Conservation (phyloP, 768 basidiomycete genomes). For the Coprinopsis sp. region DNA sequence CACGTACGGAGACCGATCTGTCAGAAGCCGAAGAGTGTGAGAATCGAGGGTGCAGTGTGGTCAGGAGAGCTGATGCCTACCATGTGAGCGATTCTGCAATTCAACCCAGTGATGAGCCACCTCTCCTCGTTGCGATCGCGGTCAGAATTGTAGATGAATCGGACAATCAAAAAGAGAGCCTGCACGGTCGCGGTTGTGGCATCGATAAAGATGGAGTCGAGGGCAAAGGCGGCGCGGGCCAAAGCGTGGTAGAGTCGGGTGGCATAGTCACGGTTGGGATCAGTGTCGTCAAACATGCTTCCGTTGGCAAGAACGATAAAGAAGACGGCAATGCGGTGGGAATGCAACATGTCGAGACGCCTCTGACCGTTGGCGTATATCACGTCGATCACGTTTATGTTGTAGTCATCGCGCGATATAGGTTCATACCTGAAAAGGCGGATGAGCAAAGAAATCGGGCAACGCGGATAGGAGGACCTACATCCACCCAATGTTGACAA, state of each 20-base stretch:
- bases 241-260: constrained; percentile 44
- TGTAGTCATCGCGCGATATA: constrained; percentile 38
- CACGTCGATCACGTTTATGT: constrained; percentile 32
- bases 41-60: constrained; percentile 4
- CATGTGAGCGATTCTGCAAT: constrained; percentile 37
- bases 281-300: constrained; percentile 37
- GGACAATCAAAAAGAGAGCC: constrained; percentile 40
- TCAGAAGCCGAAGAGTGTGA: constrained; percentile 3
- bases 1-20: constrained; percentile 51
- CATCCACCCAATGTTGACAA: constrained; percentile 44
- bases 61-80: constrained; percentile 26
- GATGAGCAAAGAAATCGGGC: background rate
- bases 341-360: constrained; percentile 32
- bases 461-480: constrained; percentile 20
- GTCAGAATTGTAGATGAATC: constrained; percentile 39
- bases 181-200: constrained; percentile 45
- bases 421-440: constrained; percentile 39
- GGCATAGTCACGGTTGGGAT: constrained; percentile 24
- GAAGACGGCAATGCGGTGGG: constrained; percentile 48
- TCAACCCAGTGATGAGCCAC: constrained; percentile 46
- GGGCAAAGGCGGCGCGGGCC: constrained; percentile 42
- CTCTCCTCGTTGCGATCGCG: constrained; percentile 39
- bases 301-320: constrained; percentile 49
- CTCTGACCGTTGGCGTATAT: constrained; percentile 36
- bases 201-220: constrained; percentile 40